Conservation (phyloP, 495 filamentous ascomycete species). For the Barbatosphaeria neglecta region DNA sequence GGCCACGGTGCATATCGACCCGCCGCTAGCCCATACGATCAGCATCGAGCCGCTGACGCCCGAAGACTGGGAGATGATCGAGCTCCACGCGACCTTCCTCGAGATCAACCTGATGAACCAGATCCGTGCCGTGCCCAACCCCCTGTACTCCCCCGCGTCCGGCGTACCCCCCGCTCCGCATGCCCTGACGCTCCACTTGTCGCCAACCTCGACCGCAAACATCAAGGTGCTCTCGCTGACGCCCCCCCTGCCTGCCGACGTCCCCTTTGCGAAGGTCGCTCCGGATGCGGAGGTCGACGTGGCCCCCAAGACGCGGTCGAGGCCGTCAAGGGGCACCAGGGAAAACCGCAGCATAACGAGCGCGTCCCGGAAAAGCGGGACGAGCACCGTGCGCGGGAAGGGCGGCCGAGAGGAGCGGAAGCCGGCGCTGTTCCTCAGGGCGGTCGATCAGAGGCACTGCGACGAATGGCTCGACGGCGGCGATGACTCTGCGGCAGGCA, state of each 20-base stretch:
- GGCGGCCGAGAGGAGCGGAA: conserved; percentile 48
- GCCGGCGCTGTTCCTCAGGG: conserved; percentile 63
- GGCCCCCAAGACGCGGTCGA: conserved; percentile 63
- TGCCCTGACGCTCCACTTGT: conserved; percentile 83
- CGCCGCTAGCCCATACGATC: conserved; percentile 79
- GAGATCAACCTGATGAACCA: conserved; percentile 90
- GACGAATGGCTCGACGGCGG: conserved; percentile 69
- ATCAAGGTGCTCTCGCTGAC: conserved; percentile 71
- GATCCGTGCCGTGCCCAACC: conserved; percentile 85
- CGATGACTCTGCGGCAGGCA: conserved; percentile 41
- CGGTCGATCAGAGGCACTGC: conserved; percentile 54
- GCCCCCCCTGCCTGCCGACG: conserved; percentile 54
- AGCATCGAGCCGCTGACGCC: conserved; percentile 92
- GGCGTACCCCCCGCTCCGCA: conserved; percentile 43
- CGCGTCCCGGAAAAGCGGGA: conserved; percentile 58
- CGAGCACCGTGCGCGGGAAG: conserved; percentile 56
- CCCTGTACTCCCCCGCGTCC: conserved; percentile 42
- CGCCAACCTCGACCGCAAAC: conserved; percentile 89
- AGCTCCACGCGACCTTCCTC: conserved; percentile 86
- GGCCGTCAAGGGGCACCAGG: conserved; percentile 33
- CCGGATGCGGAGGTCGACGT: conserved; percentile 95
- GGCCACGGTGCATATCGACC: conserved; percentile 67
- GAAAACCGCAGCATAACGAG: conserved; percentile 59
- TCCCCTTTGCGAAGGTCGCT: conserved; percentile 80
- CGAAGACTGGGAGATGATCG: conserved; percentile 98